Percentiles rank a stretch among this genome's conserved stretches.
These are phyloP conservation scores for Eutrema heterophyllum DNA, from an alignment of 345 rosid species.

Conservation along the genomic window DNA sequence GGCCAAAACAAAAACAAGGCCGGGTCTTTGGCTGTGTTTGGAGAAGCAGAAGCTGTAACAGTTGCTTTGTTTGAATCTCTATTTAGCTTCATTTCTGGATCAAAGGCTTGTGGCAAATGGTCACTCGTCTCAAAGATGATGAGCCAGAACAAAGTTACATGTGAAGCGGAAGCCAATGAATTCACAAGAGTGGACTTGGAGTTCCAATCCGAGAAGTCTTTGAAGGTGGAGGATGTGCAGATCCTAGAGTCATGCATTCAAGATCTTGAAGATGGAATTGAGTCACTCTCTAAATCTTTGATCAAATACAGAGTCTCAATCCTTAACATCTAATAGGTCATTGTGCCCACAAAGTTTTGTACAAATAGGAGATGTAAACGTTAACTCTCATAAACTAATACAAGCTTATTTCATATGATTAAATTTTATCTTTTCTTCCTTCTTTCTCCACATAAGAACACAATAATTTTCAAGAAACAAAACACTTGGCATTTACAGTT, in stretches of 20 bases:
- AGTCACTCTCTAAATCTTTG: constrained; percentile 35
- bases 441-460: not conserved
- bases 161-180: constrained; percentile 35
- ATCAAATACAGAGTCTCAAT: constrained; percentile 42
- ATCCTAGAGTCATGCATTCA: constrained; percentile 36
- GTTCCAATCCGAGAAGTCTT: constrained; percentile 11
- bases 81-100: constrained; percentile 33
- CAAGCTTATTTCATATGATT: not conserved
- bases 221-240: constrained; percentile 25
- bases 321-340: constrained; percentile 34
- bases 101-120: constrained; percentile 27
- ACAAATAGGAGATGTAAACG: not conserved
- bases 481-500: not conserved
- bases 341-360: constrained; percentile 18
- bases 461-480: not conserved
- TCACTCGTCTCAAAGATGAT: constrained; percentile 32
- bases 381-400: not conserved
- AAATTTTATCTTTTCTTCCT: too few species aligned
- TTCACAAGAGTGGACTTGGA: constrained; percentile 30
- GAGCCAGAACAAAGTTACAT: constrained; percentile 23
- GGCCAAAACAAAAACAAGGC: constrained; percentile 10
- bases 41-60: constrained; percentile 33
- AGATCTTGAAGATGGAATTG: constrained; percentile 45
- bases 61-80: constrained; percentile 33
- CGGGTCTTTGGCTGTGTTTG: constrained; percentile 23